These are phyloP conservation scores for Ceratocystis lukuohia DNA, from an alignment of 2,329 filamentous ascomycete species.

Conservation along the genomic window DNA sequence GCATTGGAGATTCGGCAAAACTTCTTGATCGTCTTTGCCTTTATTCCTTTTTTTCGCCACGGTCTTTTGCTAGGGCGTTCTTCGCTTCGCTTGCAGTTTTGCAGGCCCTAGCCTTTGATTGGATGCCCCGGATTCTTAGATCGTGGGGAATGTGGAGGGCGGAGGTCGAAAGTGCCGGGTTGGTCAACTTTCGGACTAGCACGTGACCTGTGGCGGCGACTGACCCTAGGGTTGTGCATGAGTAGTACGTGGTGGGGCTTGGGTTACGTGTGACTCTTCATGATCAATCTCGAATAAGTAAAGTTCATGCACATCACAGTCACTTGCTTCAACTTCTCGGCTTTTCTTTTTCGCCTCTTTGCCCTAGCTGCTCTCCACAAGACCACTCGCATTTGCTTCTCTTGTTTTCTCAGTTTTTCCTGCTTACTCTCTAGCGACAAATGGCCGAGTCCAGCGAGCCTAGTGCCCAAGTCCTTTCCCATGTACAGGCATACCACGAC, in stretches of 20 bases:
- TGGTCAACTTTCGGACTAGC: not conserved
- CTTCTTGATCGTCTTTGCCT: not conserved
- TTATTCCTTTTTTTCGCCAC: not conserved
- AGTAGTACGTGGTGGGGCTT: too few species aligned
- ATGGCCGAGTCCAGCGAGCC: constrained; percentile 16
- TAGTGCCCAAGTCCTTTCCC: constrained; percentile 21
- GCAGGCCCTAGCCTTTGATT: not conserved
- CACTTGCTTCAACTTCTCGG: too few species aligned
- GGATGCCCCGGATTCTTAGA: not conserved
- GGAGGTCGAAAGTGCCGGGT: not conserved
- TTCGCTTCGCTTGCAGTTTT: not conserved
- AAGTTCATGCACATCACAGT: too few species aligned
- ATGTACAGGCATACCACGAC: constrained; percentile 21
- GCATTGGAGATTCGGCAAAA: too few species aligned
- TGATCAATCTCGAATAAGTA: not conserved
- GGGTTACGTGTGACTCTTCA: not conserved
- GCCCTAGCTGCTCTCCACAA: not conserved
- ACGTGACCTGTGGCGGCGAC: not conserved
- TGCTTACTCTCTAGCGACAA: not conserved
- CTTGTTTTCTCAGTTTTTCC: not conserved
- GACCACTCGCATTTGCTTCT: not conserved
- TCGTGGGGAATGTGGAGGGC: not conserved
- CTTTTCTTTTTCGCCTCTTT: not conserved
- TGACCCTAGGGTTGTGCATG: not conserved
- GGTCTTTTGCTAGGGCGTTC: not conserved